Conservation (phyloP, 176 grass and related monocot genomes). For the Oryza glumipatula region DNA sequence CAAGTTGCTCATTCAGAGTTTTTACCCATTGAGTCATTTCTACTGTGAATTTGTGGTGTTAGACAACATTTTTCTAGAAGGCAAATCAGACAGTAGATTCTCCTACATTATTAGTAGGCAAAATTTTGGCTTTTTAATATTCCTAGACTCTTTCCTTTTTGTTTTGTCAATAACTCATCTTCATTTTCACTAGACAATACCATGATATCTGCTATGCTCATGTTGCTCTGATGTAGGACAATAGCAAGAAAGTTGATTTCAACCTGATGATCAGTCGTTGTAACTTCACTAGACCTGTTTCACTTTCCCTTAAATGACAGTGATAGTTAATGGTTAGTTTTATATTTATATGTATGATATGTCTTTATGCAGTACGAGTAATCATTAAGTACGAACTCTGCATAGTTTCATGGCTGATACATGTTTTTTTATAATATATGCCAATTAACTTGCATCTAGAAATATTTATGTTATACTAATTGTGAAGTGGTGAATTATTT, state of each 20-base stretch:
- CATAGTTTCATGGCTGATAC: not conserved
- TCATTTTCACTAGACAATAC: not conserved
- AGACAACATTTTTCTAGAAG: constrained; percentile 27
- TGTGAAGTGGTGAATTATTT: not conserved
- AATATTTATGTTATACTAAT: not conserved
- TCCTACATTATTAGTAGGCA: not conserved
- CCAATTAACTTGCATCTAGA: not conserved
- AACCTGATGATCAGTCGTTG: not conserved
- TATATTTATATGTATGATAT: constrained; percentile 12
- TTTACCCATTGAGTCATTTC: constrained; percentile 21
- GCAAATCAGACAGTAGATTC: not conserved
- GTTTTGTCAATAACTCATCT: constrained; percentile 17
- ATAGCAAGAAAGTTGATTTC: not conserved
- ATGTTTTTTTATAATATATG: not conserved
- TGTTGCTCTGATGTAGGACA: constrained; percentile 1
- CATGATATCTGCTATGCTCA: not conserved
- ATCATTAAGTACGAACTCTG: not conserved
- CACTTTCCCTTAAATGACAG: constrained; percentile 22
- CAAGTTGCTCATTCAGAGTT: not conserved
- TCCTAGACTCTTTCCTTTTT: not conserved
- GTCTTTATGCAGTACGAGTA: not conserved
- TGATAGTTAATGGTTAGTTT: not conserved
- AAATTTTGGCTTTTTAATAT: not conserved
- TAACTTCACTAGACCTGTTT: constrained; percentile 5
- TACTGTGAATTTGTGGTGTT: constrained; percentile 1